phyloP scores from a whole-genome alignment of 805 yeast genomes.

The Lipomyces kockii region DNA sequence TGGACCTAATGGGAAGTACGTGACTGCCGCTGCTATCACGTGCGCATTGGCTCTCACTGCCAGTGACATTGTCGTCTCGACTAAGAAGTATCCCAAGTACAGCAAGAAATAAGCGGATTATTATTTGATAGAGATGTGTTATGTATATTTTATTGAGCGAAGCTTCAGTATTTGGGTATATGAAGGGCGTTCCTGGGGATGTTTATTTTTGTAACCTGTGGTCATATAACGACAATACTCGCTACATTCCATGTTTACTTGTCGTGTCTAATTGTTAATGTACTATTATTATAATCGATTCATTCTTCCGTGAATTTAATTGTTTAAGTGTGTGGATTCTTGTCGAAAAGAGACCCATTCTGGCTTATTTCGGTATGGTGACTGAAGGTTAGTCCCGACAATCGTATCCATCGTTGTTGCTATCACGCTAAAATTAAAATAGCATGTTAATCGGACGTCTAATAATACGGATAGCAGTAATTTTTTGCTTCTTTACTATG shows the following conservation, averaged over 20 bases:
- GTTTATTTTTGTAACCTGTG: background rate
- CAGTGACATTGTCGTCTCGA: conserved; percentile 16
- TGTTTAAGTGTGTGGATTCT: background rate
- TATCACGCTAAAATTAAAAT: no score
- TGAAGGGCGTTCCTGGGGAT: background rate
- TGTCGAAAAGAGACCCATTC: no score
- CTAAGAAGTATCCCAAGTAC: conserved; percentile 18
- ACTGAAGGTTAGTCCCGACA: no score
- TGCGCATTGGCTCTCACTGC: conserved; percentile 13
- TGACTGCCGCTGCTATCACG: conserved; percentile 8
- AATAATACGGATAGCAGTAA: no score
- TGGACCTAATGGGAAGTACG: conserved; percentile 9
- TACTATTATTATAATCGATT: background rate
- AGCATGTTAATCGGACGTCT: no score
- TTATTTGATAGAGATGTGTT: background rate
- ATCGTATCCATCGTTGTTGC: no score
- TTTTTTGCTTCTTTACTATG: no score
- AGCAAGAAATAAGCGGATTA: conserved; percentile 2
- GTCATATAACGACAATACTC: background rate
- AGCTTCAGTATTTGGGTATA: background rate
- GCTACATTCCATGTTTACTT: background rate
- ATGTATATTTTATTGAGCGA: background rate
- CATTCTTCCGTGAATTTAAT: background rate
- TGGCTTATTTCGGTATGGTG: no score
- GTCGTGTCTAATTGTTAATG: background rate